phyloP scores from a whole-genome alignment of 2,329 filamentous ascomycete genomes.

The Thelonectria discophora region DNA sequence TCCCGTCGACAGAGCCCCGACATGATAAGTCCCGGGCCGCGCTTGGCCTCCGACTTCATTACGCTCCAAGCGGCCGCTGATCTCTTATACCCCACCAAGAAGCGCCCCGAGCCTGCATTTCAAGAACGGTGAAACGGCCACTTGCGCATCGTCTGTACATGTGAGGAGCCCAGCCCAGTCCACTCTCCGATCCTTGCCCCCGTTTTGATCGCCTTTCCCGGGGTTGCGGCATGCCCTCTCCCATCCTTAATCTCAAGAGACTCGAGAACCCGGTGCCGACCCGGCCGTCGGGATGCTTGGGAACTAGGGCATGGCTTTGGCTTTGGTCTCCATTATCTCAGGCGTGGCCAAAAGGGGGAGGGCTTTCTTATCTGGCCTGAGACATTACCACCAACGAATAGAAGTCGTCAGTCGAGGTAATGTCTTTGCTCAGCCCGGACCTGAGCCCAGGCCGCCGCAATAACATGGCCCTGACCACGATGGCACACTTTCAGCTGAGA shows the following conservation, averaged over 20 bases:
- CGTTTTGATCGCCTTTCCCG: slow-evolving; percentile 22
- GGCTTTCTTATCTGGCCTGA: slow-evolving; percentile 1
- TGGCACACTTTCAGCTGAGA: slow-evolving; percentile 7
- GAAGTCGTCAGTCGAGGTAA: no score
- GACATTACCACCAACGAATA: slow-evolving; percentile 3
- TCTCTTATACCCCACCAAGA: slow-evolving; percentile 24
- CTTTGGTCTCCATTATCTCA: slow-evolving; percentile 4
- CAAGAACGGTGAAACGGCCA: slow-evolving; percentile 31
- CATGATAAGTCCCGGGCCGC: background rate
- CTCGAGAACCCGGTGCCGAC: slow-evolving; percentile 22
- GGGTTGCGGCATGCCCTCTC: slow-evolving; percentile 29
- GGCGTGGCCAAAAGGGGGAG: slow-evolving; percentile 1
- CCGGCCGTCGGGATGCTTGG: slow-evolving; percentile 18
- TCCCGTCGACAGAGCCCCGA: background rate
- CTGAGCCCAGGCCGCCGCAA: no score
- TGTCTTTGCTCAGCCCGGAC: no score
- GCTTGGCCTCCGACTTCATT: slow-evolving; percentile 8
- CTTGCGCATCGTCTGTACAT: slow-evolving; percentile 20
- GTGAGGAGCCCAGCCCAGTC: slow-evolving; percentile 9
- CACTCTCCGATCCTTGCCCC: slow-evolving; percentile 16
- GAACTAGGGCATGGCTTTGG: background rate
- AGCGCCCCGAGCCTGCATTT: slow-evolving; percentile 28
- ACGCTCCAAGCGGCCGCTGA: slow-evolving; percentile 24
- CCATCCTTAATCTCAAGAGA: slow-evolving; percentile 32
- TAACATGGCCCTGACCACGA: background rate